Base-by-base conservation (phyloP, 2,329 filamentous ascomycete species). In the Cladophialophora psammophila region DNA sequence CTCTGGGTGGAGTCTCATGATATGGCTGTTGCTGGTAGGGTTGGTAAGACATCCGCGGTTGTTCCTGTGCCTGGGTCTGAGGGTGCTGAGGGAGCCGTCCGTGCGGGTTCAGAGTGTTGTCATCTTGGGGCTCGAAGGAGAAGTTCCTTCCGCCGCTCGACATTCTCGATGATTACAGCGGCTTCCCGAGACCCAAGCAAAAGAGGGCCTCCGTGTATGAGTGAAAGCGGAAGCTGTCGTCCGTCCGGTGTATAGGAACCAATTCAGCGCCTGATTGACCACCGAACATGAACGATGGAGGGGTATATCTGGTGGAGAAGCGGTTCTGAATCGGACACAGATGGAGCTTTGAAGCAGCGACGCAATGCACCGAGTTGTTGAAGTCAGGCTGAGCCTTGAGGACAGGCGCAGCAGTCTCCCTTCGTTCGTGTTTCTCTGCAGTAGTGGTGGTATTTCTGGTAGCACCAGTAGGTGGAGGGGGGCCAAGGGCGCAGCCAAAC, bases 61-160 rank as follows among this genome's bases (percentile, higher is more conserved):
- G 54, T 38, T 63, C 65, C 42, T 69, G 68, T 48, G 42, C 55
- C 52, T 63, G 35, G 15, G 36, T 18, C 57, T 60, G 56, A 50
- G 45, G 10, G 18, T 10, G 18, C 57, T 60, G 56, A 50, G 45
- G 10, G 18, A 9, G 18, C 38, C 40, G 61, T 40, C 36, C 36
- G 12, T 55, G 52, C 34, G 52, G 35, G 34, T 66, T 57, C 38
- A 70, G 18, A 45, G 60, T 53, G 26, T 64, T 20, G 64, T 73
- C 71, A 56, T 74, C 68, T 45, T 72, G 60, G n/a, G 68, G 60
- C 52, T 74, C 71, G 62, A 74, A 75, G 36, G 72, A 75, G 60
- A 73, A 75, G 32, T 66, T 61, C 60, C 72, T 68, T 45, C 55
- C 61, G 38, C 57, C 57, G 53, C 36, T 60, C 48, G 69, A 61